A percentile compares a stretch with the other conserved stretches of the same genome.
These are phyloP conservation scores for Teratosphaeria destructans DNA, from an alignment of 2,329 filamentous ascomycete genomes.

Conservation along the genomic window DNA sequence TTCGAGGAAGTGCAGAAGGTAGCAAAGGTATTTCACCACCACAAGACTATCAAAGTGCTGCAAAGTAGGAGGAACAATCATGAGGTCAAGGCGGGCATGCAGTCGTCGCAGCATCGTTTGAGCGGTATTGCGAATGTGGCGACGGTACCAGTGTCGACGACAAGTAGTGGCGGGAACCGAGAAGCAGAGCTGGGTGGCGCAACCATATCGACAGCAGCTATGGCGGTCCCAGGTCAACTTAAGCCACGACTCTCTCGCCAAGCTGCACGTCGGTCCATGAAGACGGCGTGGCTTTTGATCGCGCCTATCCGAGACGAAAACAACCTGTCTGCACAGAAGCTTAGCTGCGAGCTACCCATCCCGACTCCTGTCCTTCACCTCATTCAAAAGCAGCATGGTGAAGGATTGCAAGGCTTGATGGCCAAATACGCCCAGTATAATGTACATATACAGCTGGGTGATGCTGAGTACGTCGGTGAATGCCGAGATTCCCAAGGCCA, in stretches of 20 bases:
- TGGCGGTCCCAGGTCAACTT: too few species aligned
- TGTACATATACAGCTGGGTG: neutral
- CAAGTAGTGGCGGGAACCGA: neutral
- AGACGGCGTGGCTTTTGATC: too few species aligned
- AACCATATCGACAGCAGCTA: too few species aligned
- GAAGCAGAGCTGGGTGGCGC: too few species aligned
- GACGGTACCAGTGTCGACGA: neutral
- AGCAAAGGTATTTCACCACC: neutral
- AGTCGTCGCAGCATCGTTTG: neutral
- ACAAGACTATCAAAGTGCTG: neutral
- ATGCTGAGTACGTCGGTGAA: neutral
- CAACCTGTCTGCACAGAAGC: neutral
- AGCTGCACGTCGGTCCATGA: too few species aligned
- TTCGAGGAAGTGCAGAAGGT: conserved; percentile 6
- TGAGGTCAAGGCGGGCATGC: neutral
- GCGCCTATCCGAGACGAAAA: too few species aligned
- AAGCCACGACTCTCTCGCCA: too few species aligned
- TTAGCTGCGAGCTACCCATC: neutral
- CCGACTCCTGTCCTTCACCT: neutral
- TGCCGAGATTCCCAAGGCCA: neutral
- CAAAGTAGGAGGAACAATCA: neutral
- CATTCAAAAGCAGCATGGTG: neutral
- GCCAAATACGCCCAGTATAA: neutral
- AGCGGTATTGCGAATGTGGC: neutral
- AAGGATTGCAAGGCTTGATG: neutral